Base-by-base conservation (phyloP, 345 rosid genomes). In the Lepidium sativum region DNA sequence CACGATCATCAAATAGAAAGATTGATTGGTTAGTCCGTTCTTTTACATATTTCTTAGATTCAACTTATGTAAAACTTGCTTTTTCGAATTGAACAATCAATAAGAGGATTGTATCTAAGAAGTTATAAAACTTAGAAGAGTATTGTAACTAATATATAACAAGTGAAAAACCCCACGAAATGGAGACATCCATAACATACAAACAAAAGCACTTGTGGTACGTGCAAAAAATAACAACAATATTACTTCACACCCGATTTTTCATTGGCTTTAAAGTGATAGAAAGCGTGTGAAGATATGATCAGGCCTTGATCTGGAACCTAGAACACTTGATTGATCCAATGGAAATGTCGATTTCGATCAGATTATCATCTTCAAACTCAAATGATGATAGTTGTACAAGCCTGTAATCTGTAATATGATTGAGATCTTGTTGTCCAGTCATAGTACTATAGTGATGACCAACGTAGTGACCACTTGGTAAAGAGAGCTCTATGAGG, bases 361-460 rank as follows among this genome's bases (percentile, higher is more conserved):
- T 84, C 72, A 87, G 63, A 67, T 87, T 90, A n/a, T 90, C 97
- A 21, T 90, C 97, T 61, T 90, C 92, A 70, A 74, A 76, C 80
- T 84, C 70, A 16, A 79, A 78, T 53, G 71, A 82, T 16, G 71
- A 82, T 16, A 83, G 42, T 65, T 86, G 91, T 9, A 84, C 82
- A 50, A 82, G 53, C 15, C 35, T 50, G 20, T 70, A 72, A 64
- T 82, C 83, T 70, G 65, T 31, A 38, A 57, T 54, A 29, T 60
- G 37, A 21, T 6, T 18, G 37, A 67, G 3, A 39, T 66, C 53
- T 76, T 13, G 20, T 67, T 18, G 65, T 54, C 14, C 64, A 60
- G 8, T 45, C 20, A 29, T 67, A 41, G 38, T 54, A 70, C 11
- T 45, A 14, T 38, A 6, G 18, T 45, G 18, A 11, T 77, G 72